Base-by-base conservation (phyloP, 192 early-diverging fungal species). In the Entomortierella beljakovae region DNA sequence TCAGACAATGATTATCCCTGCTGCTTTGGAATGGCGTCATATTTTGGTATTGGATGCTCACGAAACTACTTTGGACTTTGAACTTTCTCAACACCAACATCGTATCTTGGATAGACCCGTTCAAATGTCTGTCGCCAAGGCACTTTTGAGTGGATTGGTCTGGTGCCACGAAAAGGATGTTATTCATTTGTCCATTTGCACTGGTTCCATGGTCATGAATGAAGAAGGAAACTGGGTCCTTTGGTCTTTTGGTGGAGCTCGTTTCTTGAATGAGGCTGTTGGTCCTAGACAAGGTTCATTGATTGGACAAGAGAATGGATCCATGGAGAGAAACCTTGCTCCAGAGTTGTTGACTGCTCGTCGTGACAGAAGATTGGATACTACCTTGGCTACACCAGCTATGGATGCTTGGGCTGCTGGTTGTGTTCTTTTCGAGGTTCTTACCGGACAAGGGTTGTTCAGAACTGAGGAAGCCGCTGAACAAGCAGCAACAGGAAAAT, bases 151-250 rank as follows among this genome's bases (percentile, higher is more conserved):
- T 3, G 75, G 75, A 20, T 51, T 79, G 56, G 75, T 70, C 31
- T 79, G 75, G 75, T 79, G 75, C 28, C 75, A 79, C 23, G 64
- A 79, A 35, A 79, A 79, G 75, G 75, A 79, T 42, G 75, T 79
- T 22, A 42, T 79, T n/a, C 75, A 79, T 4, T 48, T 79, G 55
- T 79, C 75, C 1, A 79, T 79, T 26, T 79, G 75, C 62, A 79
- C 75, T n/a, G 66, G 67, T 11, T 79, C 75, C 1, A 18, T 79
- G 42, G 68, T 79, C 6, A 22, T 79, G 55, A 79, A 79, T 34
- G 75, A 79, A 62, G 67, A 79, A 29, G 75, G 67, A 10, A 53
- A 79, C 28, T 79, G 75, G 75, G 75, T 79, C 16, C 16, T 79
- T 4, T 79, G 75, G 75, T 79, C 75, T n/a, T 79, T 79, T 54